Evolutionary conservation across 495 filamentous ascomycete species (phyloP), one percentile per base, ranked within the genome.

Genomic region (Sporormia fimetaria): DNA sequence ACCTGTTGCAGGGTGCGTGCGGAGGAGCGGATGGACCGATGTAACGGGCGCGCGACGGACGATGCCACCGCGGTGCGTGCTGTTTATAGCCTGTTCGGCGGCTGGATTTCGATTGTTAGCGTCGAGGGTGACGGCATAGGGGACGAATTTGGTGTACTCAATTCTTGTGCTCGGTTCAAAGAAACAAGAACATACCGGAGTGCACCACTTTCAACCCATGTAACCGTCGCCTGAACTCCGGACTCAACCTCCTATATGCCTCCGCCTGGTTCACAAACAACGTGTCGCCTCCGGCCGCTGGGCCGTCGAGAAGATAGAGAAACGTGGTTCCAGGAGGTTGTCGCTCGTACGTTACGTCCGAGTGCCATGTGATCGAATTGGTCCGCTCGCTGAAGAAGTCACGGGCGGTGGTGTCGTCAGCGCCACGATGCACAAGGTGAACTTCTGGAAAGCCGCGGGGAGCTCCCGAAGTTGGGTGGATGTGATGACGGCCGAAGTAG

Each of bases 291-390:
- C 84, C 83, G 0, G 74, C 71, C 40, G 70, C 66, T n/a, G 85
- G 83, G 26, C 66, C 74, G 56, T 90, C 83, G 18, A 90, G 73
- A 35, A 81, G 66, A 57, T 84, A 86, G 23, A 93, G 60, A 61
- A 90, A 84, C 0, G 83, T 86, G 0, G 81, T 87, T 37, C 84
- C 83, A 0, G 85, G 83, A n/a, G 85, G 82, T 59, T 90, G 83
- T 40, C 68, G 51, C 65, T 93, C 84, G 56, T 86, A 88, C 3
- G 75, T 79, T 0, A 87, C 80, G 60, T 93, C 85, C 1, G 75
- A 79, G 59, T 88, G 83, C 83, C 83, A 69, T 20, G 80, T 80
- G 6, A 81, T 77, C 14, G 81, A 72, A 16, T 65, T 74, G 43
- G 73, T 74, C 20, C 75, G 73, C 65, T 90, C 86, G 57, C 90